Conservation (phyloP, 345 rosid species). For the Geranium brycei region DNA sequence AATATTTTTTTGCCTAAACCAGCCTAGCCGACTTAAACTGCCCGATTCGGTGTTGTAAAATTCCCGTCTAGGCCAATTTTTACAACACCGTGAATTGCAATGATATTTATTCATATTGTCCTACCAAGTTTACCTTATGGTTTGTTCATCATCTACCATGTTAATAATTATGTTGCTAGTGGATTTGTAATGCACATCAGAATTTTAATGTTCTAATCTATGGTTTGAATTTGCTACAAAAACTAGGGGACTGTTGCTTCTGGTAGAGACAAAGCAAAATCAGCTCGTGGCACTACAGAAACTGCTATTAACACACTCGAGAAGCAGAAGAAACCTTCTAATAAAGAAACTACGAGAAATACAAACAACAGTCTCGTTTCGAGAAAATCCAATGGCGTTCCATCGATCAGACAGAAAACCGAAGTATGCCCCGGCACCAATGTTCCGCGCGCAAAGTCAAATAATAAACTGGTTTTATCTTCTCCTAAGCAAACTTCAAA, state of each 20-base stretch:
- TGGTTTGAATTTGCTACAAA: not conserved
- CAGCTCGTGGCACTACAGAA: constrained; percentile 1
- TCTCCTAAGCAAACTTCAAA: constrained; percentile 1
- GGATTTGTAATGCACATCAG: not conserved
- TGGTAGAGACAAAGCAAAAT: constrained; percentile 2
- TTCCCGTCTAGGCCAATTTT: too few relatives aligned
- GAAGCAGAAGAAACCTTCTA: constrained; percentile 6
- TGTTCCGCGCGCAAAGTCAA: constrained; percentile 1
- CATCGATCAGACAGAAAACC: not conserved
- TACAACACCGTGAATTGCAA: too few relatives aligned
- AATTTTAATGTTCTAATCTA: not conserved
- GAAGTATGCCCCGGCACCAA: not conserved
- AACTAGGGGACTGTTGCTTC: constrained; percentile 10
- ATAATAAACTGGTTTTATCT: constrained; percentile 1
- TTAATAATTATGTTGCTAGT: not conserved
- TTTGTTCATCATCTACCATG: not conserved
- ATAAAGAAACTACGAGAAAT: not conserved
- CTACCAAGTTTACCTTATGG: not conserved
- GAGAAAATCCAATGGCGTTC: not conserved
- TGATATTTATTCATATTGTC: too few relatives aligned
- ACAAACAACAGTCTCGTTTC: constrained; percentile 1
- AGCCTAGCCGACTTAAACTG: too few relatives aligned
- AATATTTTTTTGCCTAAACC: too few relatives aligned
- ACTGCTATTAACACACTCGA: constrained; percentile 2
- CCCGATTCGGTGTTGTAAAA: too few relatives aligned